phyloP scores from a whole-genome alignment of 2,329 filamentous ascomycete genomes.

The Alternaria atra region DNA sequence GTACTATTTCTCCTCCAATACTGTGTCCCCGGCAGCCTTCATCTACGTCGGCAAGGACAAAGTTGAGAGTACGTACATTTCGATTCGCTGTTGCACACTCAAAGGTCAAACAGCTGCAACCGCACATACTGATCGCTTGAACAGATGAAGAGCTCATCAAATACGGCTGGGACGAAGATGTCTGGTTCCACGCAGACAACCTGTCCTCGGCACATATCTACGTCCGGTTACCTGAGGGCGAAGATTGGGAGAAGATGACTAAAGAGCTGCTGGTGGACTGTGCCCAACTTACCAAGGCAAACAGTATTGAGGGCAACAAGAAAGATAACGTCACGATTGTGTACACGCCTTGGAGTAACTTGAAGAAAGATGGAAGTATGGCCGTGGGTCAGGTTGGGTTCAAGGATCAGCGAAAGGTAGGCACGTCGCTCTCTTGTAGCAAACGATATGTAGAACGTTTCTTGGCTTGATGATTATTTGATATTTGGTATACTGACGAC shows the following conservation, averaged over 20 bases:
- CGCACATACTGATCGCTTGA: neutral
- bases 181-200: constrained; percentile 99
- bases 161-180: constrained; percentile 91
- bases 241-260: constrained; percentile 85
- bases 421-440: neutral
- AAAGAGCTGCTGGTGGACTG: constrained; percentile 80
- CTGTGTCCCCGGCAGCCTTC: constrained; percentile 81
- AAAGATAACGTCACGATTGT: constrained; percentile 97
- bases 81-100: neutral
- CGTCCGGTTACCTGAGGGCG: constrained; percentile 79
- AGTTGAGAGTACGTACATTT: constrained; percentile 80
- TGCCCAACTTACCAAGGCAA: constrained; percentile 97
- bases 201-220: constrained; percentile 97
- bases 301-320: constrained; percentile 99
- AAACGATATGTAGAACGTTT: neutral
- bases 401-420: constrained; percentile 79
- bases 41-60: constrained; percentile 99
- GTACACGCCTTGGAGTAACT: constrained; percentile 97
- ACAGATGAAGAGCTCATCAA: constrained; percentile 96
- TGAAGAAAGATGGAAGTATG: constrained; percentile 96
- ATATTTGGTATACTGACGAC: constrained; percentile 4
- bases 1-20: constrained; percentile 91
- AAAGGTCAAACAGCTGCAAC: neutral
- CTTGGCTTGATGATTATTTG: neutral
- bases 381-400: constrained; percentile 94